These are phyloP conservation scores for Meyerozyma carpophila DNA, from an alignment of 1,139 yeast genomes.

Conservation along the genomic window DNA sequence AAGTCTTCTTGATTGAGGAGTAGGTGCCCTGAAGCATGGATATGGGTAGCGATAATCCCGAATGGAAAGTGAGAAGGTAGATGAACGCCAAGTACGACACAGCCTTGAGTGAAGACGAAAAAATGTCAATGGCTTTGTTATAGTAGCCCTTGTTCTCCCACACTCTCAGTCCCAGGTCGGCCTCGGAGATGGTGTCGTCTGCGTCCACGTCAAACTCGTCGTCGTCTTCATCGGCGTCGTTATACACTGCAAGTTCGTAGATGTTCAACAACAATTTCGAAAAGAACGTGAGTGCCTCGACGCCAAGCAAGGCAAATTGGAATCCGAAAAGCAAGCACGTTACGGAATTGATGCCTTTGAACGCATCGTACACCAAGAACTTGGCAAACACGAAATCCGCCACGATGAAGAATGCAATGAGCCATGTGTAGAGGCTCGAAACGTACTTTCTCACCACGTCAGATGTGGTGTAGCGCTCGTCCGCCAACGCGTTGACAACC, in stretches of 20 bases:
- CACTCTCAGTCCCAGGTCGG: slow-evolving; percentile 50
- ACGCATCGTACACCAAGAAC: slow-evolving; percentile 55
- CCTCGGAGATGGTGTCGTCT: slow-evolving; percentile 14
- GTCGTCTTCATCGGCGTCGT: slow-evolving; percentile 6
- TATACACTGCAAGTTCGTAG: slow-evolving; percentile 45
- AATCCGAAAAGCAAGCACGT: slow-evolving; percentile 64
- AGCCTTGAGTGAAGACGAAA: slow-evolving; percentile 38
- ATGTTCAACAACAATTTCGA: slow-evolving; percentile 50
- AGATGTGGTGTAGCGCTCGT: slow-evolving; percentile 24
- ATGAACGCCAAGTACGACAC: slow-evolving; percentile 28
- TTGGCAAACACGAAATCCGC: slow-evolving; percentile 51
- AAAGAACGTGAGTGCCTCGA: slow-evolving; percentile 46
- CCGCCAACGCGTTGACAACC: slow-evolving; percentile 22
- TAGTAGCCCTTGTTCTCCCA: slow-evolving; percentile 73
- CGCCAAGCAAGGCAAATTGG: slow-evolving; percentile 64
- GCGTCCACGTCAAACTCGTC: slow-evolving; percentile 2
- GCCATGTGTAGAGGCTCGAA: slow-evolving; percentile 19
- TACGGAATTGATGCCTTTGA: slow-evolving; percentile 45
- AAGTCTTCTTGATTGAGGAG: slow-evolving; percentile 45
- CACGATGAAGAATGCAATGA: slow-evolving; percentile 35
- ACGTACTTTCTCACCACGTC: slow-evolving; percentile 20
- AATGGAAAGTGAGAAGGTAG: slow-evolving; percentile 40
- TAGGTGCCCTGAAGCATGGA: slow-evolving; percentile 66
- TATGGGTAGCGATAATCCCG: slow-evolving; percentile 57
- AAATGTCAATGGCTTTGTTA: slow-evolving; percentile 53